These are phyloP conservation scores for Fonsecaea erecta DNA, from an alignment of 2,329 filamentous ascomycete genomes.

Conservation along the genomic window DNA sequence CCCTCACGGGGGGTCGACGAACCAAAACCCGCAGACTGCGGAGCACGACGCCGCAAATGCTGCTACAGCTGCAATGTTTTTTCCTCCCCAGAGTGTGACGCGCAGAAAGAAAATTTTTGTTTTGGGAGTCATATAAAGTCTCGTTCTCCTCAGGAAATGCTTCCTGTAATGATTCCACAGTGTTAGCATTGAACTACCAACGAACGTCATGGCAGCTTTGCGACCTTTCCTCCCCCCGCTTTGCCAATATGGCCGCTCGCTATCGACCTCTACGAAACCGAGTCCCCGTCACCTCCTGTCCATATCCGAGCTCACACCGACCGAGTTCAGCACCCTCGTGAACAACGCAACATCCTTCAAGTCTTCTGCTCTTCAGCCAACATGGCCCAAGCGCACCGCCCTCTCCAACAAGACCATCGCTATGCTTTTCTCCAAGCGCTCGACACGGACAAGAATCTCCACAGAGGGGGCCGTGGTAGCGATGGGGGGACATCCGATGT, in stretches of 20 bases:
- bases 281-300: constrained; percentile 85
- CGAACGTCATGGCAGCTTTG: constrained; percentile 20
- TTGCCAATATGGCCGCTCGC: constrained; percentile 17
- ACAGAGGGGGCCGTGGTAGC: constrained; percentile 89
- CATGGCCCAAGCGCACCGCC: constrained; percentile 59
- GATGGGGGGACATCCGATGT: constrained; percentile 94
- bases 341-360: constrained; percentile 82
- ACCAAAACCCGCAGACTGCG: constrained; percentile 15
- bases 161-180: not conserved
- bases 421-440: constrained; percentile 96
- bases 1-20: constrained; percentile 10
- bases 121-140: not conserved
- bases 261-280: constrained; percentile 51
- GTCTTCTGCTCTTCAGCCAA: constrained; percentile 71
- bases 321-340: constrained; percentile 80
- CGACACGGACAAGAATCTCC: constrained; percentile 88
- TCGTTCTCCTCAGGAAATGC: constrained; percentile 6
- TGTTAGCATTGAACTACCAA: not conserved
- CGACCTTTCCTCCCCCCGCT: constrained; percentile 24
- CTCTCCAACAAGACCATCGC: constrained; percentile 81
- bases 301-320: constrained; percentile 79
- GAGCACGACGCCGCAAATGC: constrained; percentile 6
- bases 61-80: constrained; percentile 7
- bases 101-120: constrained; percentile 2
- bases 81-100: constrained; percentile 18